Percentiles rank a stretch among this genome's conserved stretches.
Evolutionary conservation across 1,284 basidiomycete genomes (phyloP).

Genomic region (Ustilago tritici): DNA sequence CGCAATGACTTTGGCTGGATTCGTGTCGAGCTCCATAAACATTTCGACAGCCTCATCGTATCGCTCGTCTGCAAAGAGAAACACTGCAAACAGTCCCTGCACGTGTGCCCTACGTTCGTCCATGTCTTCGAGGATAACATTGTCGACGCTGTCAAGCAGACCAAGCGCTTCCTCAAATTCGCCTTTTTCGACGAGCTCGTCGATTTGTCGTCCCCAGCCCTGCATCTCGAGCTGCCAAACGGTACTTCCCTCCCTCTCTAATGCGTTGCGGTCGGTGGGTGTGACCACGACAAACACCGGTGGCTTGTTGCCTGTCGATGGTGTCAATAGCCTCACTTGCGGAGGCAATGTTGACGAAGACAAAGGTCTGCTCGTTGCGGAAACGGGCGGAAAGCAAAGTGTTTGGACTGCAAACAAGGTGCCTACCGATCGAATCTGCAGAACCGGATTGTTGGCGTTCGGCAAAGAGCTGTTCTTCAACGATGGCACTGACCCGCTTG

Average conservation of each 20-base stretch:
- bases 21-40: conserved; percentile 88
- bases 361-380: conserved; percentile 1
- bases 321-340: conserved; percentile 48
- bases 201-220: conserved; percentile 83
- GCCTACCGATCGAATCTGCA: conserved; percentile 57
- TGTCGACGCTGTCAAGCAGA: conserved; percentile 80
- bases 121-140: conserved; percentile 76
- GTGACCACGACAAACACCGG: conserved; percentile 52
- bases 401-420: conserved; percentile 60
- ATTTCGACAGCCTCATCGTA: conserved; percentile 85
- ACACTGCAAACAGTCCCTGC: conserved; percentile 77
- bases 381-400: conserved; percentile 50
- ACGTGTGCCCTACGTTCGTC: conserved; percentile 59
- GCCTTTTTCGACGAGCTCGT: conserved; percentile 81
- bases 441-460: conserved; percentile 44
- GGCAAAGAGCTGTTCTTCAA: conserved; percentile 37
- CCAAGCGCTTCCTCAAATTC: conserved; percentile 84
- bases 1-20: conserved; percentile 92
- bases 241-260: conserved; percentile 69
- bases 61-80: conserved; percentile 78
- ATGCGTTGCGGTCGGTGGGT: conserved; percentile 35
- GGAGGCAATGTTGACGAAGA: conserved; percentile 27
- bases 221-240: conserved; percentile 82
- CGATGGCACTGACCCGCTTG: conserved; percentile 49
- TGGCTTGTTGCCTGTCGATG: conserved; percentile 44